Evolutionary conservation across 805 yeast genomes (phyloP).

Genomic region (Saturnispora quitensis): DNA sequence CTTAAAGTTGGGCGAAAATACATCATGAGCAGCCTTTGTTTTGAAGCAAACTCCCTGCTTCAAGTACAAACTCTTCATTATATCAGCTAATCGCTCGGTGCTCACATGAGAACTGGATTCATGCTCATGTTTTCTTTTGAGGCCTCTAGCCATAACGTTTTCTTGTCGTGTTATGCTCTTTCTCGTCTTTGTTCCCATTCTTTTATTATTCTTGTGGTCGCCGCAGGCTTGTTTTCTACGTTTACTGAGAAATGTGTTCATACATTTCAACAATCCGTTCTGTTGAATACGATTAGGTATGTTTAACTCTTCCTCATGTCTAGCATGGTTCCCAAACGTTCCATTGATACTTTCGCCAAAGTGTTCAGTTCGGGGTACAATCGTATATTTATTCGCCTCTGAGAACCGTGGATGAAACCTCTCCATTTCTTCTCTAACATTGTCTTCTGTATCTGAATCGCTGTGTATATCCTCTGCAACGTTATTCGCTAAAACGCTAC

Average conservation of each 20-base stretch:
- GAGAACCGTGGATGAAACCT: not conserved
- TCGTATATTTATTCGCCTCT: not conserved
- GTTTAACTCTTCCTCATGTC: constrained; percentile 2
- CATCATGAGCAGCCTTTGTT: not conserved
- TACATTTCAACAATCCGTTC: not conserved
- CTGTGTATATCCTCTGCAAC: not conserved
- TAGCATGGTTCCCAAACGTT: not conserved
- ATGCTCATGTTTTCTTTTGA: constrained; percentile 1
- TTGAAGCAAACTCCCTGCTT: constrained; percentile 4
- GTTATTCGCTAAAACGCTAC: not conserved
- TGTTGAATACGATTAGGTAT: not conserved
- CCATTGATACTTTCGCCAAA: not conserved
- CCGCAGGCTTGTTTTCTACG: not conserved
- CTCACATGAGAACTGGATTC: not conserved
- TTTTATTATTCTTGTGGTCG: not conserved
- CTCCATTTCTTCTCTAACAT: not conserved
- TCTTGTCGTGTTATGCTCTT: not conserved
- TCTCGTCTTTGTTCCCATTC: not conserved
- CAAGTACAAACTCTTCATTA: constrained; percentile 5
- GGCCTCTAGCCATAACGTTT: not conserved
- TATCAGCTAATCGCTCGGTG: not conserved
- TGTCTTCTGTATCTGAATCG: not conserved
- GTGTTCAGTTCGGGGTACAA: constrained; percentile 3
- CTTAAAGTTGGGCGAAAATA: constrained; percentile 5
- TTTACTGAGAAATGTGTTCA: not conserved